Evolutionary conservation across 2,329 filamentous ascomycete genomes (phyloP).

Genomic region (Periconia digitata): DNA sequence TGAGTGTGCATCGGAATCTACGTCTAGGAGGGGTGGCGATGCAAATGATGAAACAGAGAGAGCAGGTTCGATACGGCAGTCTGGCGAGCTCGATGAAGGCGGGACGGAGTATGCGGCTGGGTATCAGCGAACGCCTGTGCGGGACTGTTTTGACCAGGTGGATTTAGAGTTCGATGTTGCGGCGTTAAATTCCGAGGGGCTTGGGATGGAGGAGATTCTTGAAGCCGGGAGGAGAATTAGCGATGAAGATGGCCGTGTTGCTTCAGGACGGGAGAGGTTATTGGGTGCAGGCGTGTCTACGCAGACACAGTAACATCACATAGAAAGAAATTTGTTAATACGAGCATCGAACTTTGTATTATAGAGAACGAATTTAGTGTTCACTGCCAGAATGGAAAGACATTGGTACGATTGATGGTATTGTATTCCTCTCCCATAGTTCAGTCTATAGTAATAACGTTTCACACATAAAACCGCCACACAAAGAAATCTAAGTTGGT

Average conservation of each 20-base stretch:
- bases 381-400: too few species aligned
- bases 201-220: conserved; percentile 24
- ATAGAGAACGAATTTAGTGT: too few species aligned
- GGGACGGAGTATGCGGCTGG: conserved; percentile 29
- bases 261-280: neutral
- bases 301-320: too few species aligned
- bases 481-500: neutral
- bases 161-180: conserved; percentile 25
- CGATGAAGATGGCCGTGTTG: conserved; percentile 5
- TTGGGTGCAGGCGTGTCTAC: too few species aligned
- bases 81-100: neutral
- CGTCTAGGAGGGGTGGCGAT: conserved; percentile 12
- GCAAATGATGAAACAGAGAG: conserved; percentile 22
- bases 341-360: too few species aligned
- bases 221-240: conserved; percentile 8
- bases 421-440: too few species aligned
- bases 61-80: conserved; percentile 13
- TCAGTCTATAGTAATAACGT: too few species aligned
- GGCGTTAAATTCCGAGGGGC: neutral
- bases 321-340: too few species aligned
- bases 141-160: conserved; percentile 19
- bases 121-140: conserved; percentile 23
- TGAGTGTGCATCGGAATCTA: too few species aligned
- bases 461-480: neutral
- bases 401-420: too few species aligned